Percentiles rank a stretch among this genome's conserved stretches.
Conservation (phyloP, 768 basidiomycete species). For the Suillus sp. region DNA sequence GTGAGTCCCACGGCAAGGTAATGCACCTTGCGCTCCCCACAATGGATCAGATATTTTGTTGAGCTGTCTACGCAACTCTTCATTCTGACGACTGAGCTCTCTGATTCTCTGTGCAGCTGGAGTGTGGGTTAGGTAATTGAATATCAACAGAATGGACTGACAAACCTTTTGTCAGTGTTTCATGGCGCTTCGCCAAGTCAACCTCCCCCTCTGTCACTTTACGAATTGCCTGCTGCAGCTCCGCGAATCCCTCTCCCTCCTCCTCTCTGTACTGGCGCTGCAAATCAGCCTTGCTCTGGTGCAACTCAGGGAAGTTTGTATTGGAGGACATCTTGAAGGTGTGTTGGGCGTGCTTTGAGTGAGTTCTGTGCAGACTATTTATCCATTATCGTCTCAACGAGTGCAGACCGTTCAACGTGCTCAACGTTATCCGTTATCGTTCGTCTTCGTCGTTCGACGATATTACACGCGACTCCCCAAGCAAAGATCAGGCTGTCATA, state of each 20-base stretch:
- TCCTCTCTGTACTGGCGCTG: conserved; percentile 6
- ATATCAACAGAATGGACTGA: neutral
- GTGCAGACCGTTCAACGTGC: neutral
- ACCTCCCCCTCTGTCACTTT: conserved; percentile 14
- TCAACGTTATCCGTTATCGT: neutral
- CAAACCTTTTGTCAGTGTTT: conserved; percentile 24
- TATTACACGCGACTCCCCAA: too few species aligned
- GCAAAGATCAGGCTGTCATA: neutral
- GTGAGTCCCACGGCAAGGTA: neutral
- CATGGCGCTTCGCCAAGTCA: conserved; percentile 21
- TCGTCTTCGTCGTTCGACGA: neutral
- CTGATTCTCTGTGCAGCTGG: conserved; percentile 1
- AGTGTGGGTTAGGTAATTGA: neutral
- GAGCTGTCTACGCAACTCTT: neutral
- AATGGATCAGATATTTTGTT: too few species aligned
- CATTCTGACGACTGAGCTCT: neutral
- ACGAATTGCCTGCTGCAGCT: conserved; percentile 12
- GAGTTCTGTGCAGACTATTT: neutral
- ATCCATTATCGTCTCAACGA: neutral
- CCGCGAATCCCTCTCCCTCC: neutral
- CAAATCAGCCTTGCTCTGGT: neutral
- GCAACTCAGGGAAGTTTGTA: neutral
- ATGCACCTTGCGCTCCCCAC: neutral
- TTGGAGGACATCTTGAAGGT: neutral
- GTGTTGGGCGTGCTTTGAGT: neutral